Evolutionary conservation across 257 asterid species (phyloP).

Genomic region (Forsythia viridissima): DNA sequence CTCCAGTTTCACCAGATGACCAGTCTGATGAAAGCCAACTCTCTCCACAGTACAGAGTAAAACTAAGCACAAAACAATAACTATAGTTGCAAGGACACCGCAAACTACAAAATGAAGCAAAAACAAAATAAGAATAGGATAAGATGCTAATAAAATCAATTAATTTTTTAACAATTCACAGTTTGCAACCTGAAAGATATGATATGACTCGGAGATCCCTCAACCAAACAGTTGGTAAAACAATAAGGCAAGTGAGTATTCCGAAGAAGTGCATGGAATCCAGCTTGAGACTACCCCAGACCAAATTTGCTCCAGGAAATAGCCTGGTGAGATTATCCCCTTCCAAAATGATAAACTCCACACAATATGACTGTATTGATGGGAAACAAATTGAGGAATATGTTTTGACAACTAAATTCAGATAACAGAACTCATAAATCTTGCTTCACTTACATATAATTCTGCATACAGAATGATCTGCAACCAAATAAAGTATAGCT

Average conservation of each 20-base stretch:
- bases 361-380: conserved; percentile 67
- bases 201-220: conserved; percentile 77
- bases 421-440: conserved; percentile 13
- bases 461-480: conserved; percentile 86
- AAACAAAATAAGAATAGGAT: background rate
- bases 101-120: conserved; percentile 52
- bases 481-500: conserved; percentile 30
- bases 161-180: background rate
- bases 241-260: conserved; percentile 46
- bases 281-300: conserved; percentile 50
- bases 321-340: conserved; percentile 75
- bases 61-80: conserved; percentile 54
- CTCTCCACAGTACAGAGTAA: conserved; percentile 51
- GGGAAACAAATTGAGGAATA: conserved; percentile 8
- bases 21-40: conserved; percentile 49
- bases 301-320: conserved; percentile 63
- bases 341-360: conserved; percentile 77
- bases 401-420: conserved; percentile 5
- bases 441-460: conserved; percentile 58
- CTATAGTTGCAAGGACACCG: conserved; percentile 64
- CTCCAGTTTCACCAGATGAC: conserved; percentile 58
- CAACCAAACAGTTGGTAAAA: conserved; percentile 82
- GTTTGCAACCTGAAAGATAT: conserved; percentile 67
- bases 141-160: conserved; percentile 8
- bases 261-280: conserved; percentile 69